phyloP scores from a whole-genome alignment of 2,329 filamentous ascomycete species.

The Hymenoscyphus albidus region DNA sequence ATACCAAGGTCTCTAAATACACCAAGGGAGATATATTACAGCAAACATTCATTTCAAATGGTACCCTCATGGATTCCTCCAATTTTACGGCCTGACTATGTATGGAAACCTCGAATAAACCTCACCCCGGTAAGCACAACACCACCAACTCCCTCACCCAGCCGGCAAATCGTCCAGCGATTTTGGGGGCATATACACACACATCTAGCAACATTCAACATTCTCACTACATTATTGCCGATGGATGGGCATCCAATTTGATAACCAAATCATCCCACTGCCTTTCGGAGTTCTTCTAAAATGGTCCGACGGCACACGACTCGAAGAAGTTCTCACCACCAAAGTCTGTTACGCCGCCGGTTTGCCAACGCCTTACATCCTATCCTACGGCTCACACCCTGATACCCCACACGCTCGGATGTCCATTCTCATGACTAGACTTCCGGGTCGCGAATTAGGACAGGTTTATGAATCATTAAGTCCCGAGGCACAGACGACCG shows the following conservation, averaged over 20 bases:
- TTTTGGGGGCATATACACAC: constrained; percentile 35
- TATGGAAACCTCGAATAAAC: constrained; percentile 18
- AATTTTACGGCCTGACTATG: constrained; percentile 18
- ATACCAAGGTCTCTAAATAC: not conserved
- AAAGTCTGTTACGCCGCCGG: constrained; percentile 36
- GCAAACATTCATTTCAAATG: not conserved
- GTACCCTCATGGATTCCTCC: constrained; percentile 8
- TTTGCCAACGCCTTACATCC: constrained; percentile 36
- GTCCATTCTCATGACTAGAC: constrained; percentile 42
- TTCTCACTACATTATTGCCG: constrained; percentile 36
- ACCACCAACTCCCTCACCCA: constrained; percentile 26
- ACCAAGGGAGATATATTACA: not conserved
- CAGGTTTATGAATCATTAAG: constrained; percentile 32
- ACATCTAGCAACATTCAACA: constrained; percentile 28
- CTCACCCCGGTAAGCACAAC: constrained; percentile 25
- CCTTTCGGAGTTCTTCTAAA: constrained; percentile 40
- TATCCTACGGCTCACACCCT: constrained; percentile 36
- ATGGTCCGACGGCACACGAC: constrained; percentile 37
- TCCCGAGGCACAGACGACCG: constrained; percentile 32
- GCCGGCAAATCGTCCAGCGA: constrained; percentile 21
- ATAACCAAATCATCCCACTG: constrained; percentile 36
- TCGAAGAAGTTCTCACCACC: constrained; percentile 38
- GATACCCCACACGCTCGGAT: constrained; percentile 30
- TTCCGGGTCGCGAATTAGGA: constrained; percentile 36
- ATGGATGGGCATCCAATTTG: constrained; percentile 29